Percentiles rank a stretch among this genome's conserved stretches.
Conservation (phyloP, 371 early-diverging fungal species). For the Blakeslea trispora region DNA sequence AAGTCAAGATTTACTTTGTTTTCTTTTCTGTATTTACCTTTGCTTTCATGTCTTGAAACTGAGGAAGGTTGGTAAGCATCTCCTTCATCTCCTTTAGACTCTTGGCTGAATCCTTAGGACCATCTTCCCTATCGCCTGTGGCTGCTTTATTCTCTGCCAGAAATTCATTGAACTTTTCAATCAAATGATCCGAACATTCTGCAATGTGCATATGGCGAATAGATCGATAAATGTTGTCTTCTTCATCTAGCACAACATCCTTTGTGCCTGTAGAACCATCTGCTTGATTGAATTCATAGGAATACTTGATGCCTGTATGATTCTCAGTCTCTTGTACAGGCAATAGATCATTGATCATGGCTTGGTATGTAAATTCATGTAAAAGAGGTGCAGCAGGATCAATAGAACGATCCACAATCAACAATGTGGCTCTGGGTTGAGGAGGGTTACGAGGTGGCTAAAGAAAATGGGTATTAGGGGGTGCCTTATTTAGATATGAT, state of each 20-base stretch:
- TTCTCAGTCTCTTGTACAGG: constrained; percentile 62
- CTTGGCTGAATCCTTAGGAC: constrained; percentile 60
- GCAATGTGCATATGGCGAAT: constrained; percentile 95
- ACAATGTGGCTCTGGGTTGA: constrained; percentile 70
- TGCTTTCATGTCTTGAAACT: constrained; percentile 91
- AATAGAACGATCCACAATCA: constrained; percentile 88
- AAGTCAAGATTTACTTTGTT: not conserved
- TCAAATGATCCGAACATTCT: constrained; percentile 83
- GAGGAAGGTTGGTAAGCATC: constrained; percentile 86
- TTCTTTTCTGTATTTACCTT: constrained; percentile 47
- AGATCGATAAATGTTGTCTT: constrained; percentile 76
- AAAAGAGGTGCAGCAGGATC: constrained; percentile 88
- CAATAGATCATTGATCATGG: constrained; percentile 88
- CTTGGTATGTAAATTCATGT: constrained; percentile 96
- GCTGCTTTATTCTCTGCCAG: constrained; percentile 59
- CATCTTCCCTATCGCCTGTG: constrained; percentile 25
- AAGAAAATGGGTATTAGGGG: not conserved
- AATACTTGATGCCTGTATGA: constrained; percentile 62
- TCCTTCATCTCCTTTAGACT: constrained; percentile 88
- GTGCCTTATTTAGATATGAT: not conserved
- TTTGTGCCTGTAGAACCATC: constrained; percentile 54
- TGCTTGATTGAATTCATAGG: constrained; percentile 53
- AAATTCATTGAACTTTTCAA: constrained; percentile 83
- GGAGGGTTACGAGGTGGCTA: constrained; percentile 50
- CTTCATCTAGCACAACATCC: constrained; percentile 69